Percentiles rank a stretch among this genome's conserved stretches.
Conservation (phyloP, 495 filamentous ascomycete species). For the Oidiodendron maius region DNA sequence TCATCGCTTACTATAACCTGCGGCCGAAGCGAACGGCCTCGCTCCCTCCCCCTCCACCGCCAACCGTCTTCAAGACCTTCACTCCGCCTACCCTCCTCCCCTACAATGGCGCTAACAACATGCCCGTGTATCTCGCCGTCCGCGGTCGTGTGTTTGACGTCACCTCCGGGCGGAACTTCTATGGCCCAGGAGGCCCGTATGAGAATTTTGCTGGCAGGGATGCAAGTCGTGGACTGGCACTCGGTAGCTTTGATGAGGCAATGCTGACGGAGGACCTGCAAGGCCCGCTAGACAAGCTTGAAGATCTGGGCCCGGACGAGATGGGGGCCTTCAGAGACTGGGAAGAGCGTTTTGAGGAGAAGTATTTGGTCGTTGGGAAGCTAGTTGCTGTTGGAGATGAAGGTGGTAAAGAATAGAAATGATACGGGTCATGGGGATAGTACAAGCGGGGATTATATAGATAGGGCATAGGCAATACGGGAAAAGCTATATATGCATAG, state of each 20-base stretch:
- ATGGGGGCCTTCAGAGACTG: constrained; percentile 78
- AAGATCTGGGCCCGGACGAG: constrained; percentile 70
- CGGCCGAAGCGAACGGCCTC: constrained; percentile 51
- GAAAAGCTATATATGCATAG: too few species aligned
- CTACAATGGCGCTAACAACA: constrained; percentile 74
- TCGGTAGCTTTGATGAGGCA: constrained; percentile 89
- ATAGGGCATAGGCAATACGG: too few species aligned
- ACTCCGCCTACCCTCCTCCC: constrained; percentile 77
- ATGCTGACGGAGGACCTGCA: constrained; percentile 94
- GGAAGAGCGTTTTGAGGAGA: constrained; percentile 89
- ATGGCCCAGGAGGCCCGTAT: constrained; percentile 89
- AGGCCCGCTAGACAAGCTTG: constrained; percentile 76
- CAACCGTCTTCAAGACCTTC: constrained; percentile 85
- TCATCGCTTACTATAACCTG: constrained; percentile 59
- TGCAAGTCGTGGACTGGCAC: constrained; percentile 84
- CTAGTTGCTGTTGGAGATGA: constrained; percentile 57
- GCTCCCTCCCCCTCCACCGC: constrained; percentile 64
- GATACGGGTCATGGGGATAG: too few species aligned
- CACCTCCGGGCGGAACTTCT: constrained; percentile 63
- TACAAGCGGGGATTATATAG: too few species aligned
- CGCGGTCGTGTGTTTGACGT: constrained; percentile 96
- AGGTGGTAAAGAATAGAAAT: too few species aligned
- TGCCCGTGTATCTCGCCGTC: constrained; percentile 81
- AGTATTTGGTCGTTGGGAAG: constrained; percentile 92
- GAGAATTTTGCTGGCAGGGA: constrained; percentile 81